Conservation (phyloP, 1,284 basidiomycete genomes). For the Stygiomarasmius scandens region DNA sequence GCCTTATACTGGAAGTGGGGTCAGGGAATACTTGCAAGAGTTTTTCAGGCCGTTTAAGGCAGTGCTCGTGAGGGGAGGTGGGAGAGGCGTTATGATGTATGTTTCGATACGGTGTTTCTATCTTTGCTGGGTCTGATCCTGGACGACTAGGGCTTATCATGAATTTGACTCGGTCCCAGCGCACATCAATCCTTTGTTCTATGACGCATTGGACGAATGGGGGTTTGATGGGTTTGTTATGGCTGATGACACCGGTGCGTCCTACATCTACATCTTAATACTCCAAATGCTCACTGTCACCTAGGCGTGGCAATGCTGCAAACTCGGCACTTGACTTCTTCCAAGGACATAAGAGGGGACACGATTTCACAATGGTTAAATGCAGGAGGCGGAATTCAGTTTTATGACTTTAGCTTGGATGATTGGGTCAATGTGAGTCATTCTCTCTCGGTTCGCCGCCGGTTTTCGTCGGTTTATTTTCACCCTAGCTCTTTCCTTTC, state of each 20-base stretch:
- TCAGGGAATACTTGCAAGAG: conserved; percentile 28
- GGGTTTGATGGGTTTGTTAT: conserved; percentile 29
- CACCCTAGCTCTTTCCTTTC: conserved; percentile 14
- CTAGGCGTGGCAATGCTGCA: conserved; percentile 23
- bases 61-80: conserved; percentile 28
- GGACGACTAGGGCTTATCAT: conserved; percentile 25
- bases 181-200: conserved; percentile 27
- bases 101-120: background rate
- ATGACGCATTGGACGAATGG: conserved; percentile 29
- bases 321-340: conserved; percentile 22
- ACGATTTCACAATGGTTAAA: conserved; percentile 33
- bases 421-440: conserved; percentile 23
- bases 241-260: conserved; percentile 27
- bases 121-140: background rate
- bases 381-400: conserved; percentile 30
- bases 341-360: no score
- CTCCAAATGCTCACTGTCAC: background rate
- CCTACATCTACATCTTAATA: background rate
- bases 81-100: conserved; percentile 32
- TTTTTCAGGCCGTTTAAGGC: conserved; percentile 33
- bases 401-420: conserved; percentile 28
- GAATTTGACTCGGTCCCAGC: conserved; percentile 30
- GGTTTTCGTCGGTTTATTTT: background rate
- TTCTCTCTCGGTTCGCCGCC: background rate
- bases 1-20: conserved; percentile 30